These are phyloP conservation scores for Thinopyrum elongatum DNA, from an alignment of 176 grass and related monocot genomes.

Conservation along the genomic window DNA sequence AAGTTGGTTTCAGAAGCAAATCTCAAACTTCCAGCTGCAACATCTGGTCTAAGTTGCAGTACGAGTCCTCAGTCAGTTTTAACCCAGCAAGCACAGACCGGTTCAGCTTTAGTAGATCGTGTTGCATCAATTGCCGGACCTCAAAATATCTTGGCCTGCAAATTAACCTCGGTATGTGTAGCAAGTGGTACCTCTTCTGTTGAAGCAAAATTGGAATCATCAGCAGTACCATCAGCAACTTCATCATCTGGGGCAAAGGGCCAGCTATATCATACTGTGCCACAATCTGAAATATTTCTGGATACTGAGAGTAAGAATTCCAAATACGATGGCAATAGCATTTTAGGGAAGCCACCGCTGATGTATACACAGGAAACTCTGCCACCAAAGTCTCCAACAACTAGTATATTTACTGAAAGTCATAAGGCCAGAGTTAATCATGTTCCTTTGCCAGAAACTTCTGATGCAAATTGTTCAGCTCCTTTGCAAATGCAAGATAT, in stretches of 20 bases:
- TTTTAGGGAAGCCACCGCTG: conserved; percentile 39
- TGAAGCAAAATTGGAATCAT: conserved; percentile 24
- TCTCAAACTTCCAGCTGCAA: conserved; percentile 6
- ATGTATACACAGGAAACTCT: conserved; percentile 32
- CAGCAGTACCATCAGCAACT: conserved; percentile 16
- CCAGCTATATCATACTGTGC: not conserved
- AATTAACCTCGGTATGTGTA: not conserved
- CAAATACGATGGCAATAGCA: conserved; percentile 19
- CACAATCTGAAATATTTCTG: not conserved
- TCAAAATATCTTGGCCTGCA: conserved; percentile 13
- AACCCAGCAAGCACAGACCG: conserved; percentile 21
- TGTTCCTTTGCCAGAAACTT: conserved; percentile 20
- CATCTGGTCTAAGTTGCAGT: conserved; percentile 20
- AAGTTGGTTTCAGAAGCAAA: conserved; percentile 18
- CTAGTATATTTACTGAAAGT: conserved; percentile 10
- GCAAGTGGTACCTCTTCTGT: conserved; percentile 4
- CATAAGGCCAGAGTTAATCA: conserved; percentile 18
- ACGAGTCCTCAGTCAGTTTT: not conserved
- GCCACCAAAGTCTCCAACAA: conserved; percentile 15
- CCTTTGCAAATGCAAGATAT: conserved; percentile 29
- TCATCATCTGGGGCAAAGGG: conserved; percentile 5
- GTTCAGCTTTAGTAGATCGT: conserved; percentile 21
- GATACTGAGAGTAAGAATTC: conserved; percentile 10
- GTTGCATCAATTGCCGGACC: conserved; percentile 12
- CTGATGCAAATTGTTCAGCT: conserved; percentile 16